Percentiles rank a stretch among this genome's conserved stretches.
Evolutionary conservation across 176 grass and related monocot species (phyloP).

Genomic region (Leersia perrieri): DNA sequence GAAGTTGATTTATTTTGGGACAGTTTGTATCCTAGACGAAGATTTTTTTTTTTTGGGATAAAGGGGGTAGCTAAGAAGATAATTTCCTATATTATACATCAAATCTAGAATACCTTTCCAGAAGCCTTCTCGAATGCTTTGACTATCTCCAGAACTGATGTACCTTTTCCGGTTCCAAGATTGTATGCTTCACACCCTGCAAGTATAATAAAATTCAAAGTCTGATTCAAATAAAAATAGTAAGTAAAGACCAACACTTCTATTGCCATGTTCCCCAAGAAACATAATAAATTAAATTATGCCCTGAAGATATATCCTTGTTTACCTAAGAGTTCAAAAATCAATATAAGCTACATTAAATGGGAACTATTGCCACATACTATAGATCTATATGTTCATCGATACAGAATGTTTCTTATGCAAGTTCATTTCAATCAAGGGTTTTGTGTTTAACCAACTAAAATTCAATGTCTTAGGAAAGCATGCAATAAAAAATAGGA

Average conservation of each 20-base stretch:
- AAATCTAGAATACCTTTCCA: slow-evolving; percentile 67
- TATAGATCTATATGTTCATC: background rate
- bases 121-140: slow-evolving; percentile 94
- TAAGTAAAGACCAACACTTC: background rate
- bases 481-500: background rate
- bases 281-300: slow-evolving; percentile 2
- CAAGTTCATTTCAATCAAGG: background rate
- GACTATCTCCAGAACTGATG: slow-evolving; percentile 94
- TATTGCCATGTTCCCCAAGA: background rate
- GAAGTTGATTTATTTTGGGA: too few species aligned
- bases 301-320: background rate
- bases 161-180: slow-evolving; percentile 87
- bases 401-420: background rate
- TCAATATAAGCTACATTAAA: slow-evolving; percentile 19
- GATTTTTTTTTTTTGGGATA: too few species aligned
- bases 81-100: background rate
- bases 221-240: slow-evolving; percentile 2
- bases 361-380: background rate
- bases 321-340: background rate
- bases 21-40: too few species aligned
- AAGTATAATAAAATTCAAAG: slow-evolving; percentile 27
- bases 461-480: background rate
- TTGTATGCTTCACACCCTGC: slow-evolving; percentile 90
- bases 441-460: background rate
- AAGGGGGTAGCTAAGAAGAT: too few species aligned